Conservation (phyloP, 1,284 basidiomycete species). For the Neolentinus lepideus region DNA sequence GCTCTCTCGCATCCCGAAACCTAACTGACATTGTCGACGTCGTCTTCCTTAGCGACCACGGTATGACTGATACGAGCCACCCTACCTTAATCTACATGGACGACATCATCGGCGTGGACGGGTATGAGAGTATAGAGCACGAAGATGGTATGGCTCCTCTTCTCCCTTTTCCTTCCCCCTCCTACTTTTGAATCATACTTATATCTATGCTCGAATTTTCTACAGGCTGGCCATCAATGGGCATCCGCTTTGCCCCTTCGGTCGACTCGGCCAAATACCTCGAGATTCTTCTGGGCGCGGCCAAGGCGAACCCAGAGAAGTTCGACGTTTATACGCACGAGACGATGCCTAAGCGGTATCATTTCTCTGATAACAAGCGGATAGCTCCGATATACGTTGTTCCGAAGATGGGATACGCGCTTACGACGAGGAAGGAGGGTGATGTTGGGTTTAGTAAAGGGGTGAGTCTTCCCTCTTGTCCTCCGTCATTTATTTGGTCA, state of each 20-base stretch:
- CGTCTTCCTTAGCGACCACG: slow-evolving; percentile 89
- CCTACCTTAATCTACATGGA: slow-evolving; percentile 77
- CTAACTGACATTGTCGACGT: slow-evolving; percentile 81
- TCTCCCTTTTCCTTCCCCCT: background rate
- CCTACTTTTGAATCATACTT: background rate
- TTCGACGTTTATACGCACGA: slow-evolving; percentile 77
- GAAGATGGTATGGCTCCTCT: slow-evolving; percentile 52
- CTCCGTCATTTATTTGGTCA: slow-evolving; percentile 1
- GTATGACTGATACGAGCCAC: slow-evolving; percentile 84
- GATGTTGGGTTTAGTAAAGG: slow-evolving; percentile 66
- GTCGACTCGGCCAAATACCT: slow-evolving; percentile 53
- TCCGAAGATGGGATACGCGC: slow-evolving; percentile 70
- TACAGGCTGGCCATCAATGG: slow-evolving; percentile 78
- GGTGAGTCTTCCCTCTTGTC: slow-evolving; percentile 37
- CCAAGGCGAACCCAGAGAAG: slow-evolving; percentile 45
- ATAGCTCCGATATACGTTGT: slow-evolving; percentile 87
- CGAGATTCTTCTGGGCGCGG: slow-evolving; percentile 41
- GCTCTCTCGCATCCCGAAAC: slow-evolving; percentile 61
- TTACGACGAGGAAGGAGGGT: slow-evolving; percentile 57
- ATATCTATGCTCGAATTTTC: background rate
- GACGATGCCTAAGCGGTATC: slow-evolving; percentile 77
- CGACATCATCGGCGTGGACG: slow-evolving; percentile 69
- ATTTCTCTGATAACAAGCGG: slow-evolving; percentile 64
- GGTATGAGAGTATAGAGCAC: slow-evolving; percentile 54
- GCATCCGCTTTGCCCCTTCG: slow-evolving; percentile 63